These are phyloP conservation scores for Candida ficus DNA, from an alignment of 805 yeast genomes.

Conservation along the genomic window DNA sequence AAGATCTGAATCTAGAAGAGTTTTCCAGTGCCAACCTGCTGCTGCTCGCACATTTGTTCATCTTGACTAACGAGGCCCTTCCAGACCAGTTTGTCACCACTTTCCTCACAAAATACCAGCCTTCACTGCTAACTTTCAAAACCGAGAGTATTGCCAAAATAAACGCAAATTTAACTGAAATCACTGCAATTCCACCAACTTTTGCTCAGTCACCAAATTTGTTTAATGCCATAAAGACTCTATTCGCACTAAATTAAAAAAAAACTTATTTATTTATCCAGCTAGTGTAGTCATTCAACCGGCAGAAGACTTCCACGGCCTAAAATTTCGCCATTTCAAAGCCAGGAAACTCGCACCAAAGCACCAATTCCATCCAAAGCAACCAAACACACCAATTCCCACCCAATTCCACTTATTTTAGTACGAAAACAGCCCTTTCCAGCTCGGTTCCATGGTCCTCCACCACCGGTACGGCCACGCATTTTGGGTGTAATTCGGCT, in stretches of 20 bases:
- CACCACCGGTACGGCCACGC: background rate
- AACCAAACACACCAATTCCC: no score
- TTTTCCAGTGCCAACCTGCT: slow-evolving; percentile 32
- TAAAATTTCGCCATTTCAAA: no score
- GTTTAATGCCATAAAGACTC: slow-evolving; percentile 16
- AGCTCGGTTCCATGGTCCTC: no score
- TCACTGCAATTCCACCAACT: slow-evolving; percentile 15
- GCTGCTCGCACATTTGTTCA: slow-evolving; percentile 31
- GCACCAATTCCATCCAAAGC: no score
- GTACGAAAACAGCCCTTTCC: no score
- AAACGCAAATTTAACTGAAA: slow-evolving; percentile 9
- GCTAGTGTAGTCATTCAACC: no score
- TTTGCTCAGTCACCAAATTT: slow-evolving; percentile 23
- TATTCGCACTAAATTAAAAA: no score
- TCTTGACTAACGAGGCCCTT: slow-evolving; percentile 28
- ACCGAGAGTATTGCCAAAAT: slow-evolving; percentile 7
- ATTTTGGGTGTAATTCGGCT: slow-evolving; percentile 1
- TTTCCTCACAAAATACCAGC: slow-evolving; percentile 26
- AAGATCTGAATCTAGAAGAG: slow-evolving; percentile 9
- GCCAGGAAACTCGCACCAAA: no score
- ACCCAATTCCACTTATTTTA: no score
- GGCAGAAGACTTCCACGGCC: no score
- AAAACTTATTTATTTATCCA: slow-evolving; percentile 6
- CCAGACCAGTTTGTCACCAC: slow-evolving; percentile 36
- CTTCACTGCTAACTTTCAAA: slow-evolving; percentile 20